Conservation (phyloP, 257 asterid genomes). For the Linderniella brevidens region DNA sequence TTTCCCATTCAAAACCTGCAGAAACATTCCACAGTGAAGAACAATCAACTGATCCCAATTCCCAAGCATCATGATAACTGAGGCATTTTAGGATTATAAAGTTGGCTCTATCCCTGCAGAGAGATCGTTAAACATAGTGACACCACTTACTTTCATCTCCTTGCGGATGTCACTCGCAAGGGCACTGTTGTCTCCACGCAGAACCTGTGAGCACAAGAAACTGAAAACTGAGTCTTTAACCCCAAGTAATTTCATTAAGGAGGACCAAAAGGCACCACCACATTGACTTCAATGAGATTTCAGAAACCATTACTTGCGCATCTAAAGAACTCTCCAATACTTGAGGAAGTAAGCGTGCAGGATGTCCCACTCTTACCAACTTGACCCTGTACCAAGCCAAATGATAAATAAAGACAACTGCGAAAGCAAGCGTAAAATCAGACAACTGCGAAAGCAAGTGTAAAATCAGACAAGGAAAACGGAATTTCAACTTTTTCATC, state of each 20-base stretch:
- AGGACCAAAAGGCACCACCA: conserved; percentile 1
- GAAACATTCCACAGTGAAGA: conserved; percentile 12
- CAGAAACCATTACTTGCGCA: conserved; percentile 53
- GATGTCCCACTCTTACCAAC: conserved; percentile 94
- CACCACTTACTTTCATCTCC: conserved; percentile 66
- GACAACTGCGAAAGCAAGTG: conserved; percentile 4
- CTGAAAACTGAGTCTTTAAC: conserved; percentile 1
- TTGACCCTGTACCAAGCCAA: conserved; percentile 42
- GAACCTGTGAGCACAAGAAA: conserved; percentile 35
- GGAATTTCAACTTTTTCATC: background rate
- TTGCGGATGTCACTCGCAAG: conserved; percentile 96
- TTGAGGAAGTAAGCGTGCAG: conserved; percentile 97
- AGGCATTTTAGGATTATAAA: too few relatives aligned
- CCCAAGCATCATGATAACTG: too few relatives aligned
- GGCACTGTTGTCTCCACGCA: conserved; percentile 89
- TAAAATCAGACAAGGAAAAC: conserved; percentile 1
- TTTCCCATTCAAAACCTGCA: conserved; percentile 69
- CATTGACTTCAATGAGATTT: background rate
- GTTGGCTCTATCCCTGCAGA: too few relatives aligned
- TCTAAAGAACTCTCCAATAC: conserved; percentile 83
- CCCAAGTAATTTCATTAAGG: conserved; percentile 4
- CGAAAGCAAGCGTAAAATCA: conserved; percentile 3
- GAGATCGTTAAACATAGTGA: too few relatives aligned
- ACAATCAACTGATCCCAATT: conserved; percentile 1
- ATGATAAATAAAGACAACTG: conserved; percentile 7